A percentile compares a stretch with the other conserved stretches of the same genome.
phyloP scores from a whole-genome alignment of 352 stramenopile genomes.

The Globisporangium recalcitrans region DNA sequence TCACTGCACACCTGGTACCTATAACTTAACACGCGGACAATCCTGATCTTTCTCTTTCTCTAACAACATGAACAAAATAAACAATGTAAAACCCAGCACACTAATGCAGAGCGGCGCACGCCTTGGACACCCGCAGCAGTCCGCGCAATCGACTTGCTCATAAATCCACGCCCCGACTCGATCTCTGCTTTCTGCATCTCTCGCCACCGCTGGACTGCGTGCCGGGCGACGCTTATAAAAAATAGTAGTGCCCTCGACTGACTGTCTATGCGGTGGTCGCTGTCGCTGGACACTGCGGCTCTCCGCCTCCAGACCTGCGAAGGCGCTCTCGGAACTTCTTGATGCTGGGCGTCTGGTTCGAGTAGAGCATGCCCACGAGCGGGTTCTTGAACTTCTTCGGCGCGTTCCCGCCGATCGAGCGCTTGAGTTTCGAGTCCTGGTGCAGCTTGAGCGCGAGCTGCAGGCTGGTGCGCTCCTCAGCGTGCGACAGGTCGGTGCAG shows the following conservation, averaged over 20 bases:
- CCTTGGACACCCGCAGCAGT: too few species aligned
- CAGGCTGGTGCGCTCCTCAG: constrained; percentile 53
- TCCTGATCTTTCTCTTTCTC: constrained; percentile 1
- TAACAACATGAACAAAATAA: constrained; percentile 7
- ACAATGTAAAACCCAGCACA: neutral
- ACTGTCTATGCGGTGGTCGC: constrained; percentile 1
- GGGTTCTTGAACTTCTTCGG: constrained; percentile 51
- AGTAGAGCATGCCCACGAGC: constrained; percentile 53
- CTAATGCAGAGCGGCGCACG: too few species aligned
- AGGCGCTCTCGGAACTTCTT: constrained; percentile 67
- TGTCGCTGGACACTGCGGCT: constrained; percentile 16
- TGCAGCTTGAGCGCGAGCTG: constrained; percentile 52
- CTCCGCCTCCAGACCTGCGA: constrained; percentile 25
- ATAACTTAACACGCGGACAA: constrained; percentile 9
- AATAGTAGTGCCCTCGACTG: neutral
- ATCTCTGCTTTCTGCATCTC: neutral
- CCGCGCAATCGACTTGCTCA: neutral
- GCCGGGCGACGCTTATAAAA: constrained; percentile 9
- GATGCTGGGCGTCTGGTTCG: constrained; percentile 52
- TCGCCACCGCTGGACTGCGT: neutral
- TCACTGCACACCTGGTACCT: constrained; percentile 1
- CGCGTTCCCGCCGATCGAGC: constrained; percentile 23
- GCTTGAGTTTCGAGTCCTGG: constrained; percentile 40
- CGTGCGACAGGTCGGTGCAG: constrained; percentile 41
- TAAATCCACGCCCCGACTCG: neutral